Evolutionary conservation across 352 stramenopile species (phyloP).

Genomic region (Phytophthora sojae): DNA sequence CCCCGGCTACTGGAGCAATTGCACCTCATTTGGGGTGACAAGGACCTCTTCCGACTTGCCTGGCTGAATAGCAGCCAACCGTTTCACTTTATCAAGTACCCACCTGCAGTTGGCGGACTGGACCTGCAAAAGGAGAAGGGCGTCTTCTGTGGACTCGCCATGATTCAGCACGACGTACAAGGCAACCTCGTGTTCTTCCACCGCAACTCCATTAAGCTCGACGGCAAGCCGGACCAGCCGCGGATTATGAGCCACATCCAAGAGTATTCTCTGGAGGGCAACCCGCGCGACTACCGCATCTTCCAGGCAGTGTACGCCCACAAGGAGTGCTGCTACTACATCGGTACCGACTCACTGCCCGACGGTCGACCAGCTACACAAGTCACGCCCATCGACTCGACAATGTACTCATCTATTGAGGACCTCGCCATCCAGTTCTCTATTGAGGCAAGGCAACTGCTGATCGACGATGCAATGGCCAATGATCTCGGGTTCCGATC

Average conservation of each 20-base stretch:
- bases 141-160: constrained; percentile 84
- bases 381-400: constrained; percentile 73
- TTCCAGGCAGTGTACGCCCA: constrained; percentile 83
- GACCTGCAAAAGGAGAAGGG: constrained; percentile 70
- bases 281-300: constrained; percentile 82
- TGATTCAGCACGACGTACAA: constrained; percentile 89
- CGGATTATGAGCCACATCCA: constrained; percentile 87
- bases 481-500: constrained; percentile 42
- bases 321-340: constrained; percentile 90
- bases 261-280: constrained; percentile 74
- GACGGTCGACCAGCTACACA: constrained; percentile 76
- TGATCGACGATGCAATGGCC: constrained; percentile 56
- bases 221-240: constrained; percentile 70
- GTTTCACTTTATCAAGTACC: constrained; percentile 82
- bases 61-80: constrained; percentile 82
- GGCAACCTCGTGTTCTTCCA: constrained; percentile 89
- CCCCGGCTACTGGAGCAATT: constrained; percentile 75
- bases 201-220: constrained; percentile 87
- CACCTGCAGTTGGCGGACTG: constrained; percentile 76
- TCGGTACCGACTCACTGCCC: constrained; percentile 68
- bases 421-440: constrained; percentile 85
- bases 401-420: constrained; percentile 80
- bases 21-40: constrained; percentile 88
- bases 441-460: constrained; percentile 65
- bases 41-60: constrained; percentile 85